These are phyloP conservation scores for Rhynchospora tenuis DNA, from an alignment of 176 grass and related monocot species.

Conservation along the genomic window DNA sequence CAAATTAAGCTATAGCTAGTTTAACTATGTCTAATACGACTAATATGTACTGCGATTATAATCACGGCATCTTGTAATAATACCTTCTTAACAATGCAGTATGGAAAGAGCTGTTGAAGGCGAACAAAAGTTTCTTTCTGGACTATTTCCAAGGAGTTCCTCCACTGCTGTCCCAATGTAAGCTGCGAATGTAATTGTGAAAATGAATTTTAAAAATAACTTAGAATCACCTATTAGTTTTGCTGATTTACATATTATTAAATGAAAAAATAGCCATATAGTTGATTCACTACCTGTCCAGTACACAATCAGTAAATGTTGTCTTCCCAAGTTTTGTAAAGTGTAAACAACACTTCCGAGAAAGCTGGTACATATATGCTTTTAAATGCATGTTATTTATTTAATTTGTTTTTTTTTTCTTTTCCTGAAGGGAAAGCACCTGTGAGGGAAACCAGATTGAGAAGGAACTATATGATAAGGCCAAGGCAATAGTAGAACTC, in stretches of 20 bases:
- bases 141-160: constrained; percentile 26
- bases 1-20: background rate
- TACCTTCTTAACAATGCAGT: constrained; percentile 8
- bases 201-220: too few species aligned
- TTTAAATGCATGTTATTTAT: background rate
- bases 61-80: background rate
- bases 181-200: too few species aligned
- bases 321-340: background rate
- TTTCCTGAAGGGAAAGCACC: background rate
- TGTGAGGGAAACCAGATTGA: background rate
- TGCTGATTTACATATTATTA: too few species aligned
- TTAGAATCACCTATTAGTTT: too few species aligned
- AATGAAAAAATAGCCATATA: too few species aligned
- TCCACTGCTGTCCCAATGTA: constrained; percentile 13
- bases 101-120: constrained; percentile 28
- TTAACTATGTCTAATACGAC: background rate
- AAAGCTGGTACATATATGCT: background rate
- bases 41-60: background rate
- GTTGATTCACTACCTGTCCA: too few species aligned
- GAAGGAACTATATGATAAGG: background rate
- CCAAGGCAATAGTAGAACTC: background rate
- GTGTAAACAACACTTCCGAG: background rate
- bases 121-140: constrained; percentile 29
- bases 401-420: background rate
- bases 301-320: background rate